Base-by-base conservation (phyloP, 305 asterid species). In the Fraxinus paxiana region DNA sequence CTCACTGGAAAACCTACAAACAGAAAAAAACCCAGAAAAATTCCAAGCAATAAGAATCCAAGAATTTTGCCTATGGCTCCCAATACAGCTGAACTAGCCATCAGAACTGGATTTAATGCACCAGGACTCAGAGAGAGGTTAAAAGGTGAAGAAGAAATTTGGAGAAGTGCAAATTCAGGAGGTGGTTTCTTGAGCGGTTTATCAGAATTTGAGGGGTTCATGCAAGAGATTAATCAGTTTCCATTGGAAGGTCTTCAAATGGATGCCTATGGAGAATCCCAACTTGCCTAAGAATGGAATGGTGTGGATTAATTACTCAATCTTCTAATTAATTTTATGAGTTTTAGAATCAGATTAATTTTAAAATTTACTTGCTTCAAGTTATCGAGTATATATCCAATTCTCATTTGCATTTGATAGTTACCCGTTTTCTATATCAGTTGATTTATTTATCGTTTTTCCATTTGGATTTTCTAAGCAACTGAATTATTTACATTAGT, bases 141-240 rank as follows among this genome's bases (percentile, higher is more conserved):
- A 1, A 91, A 90, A 20, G 97, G 88, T 1, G 97, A 93, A 81
- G 98, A 93, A 54, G 97, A 95, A 65, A 92, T 91, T 6, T 90
- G 97, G 96, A 85, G 85, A 0, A 84, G 82, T 70, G 94, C 93
- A 1, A 84, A 93, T 80, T 89, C 92, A 0, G 96, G 92, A 0
- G 97, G 89, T 34, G 94, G 97, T 0, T 95, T 90, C 76, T 86
- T 93, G 87, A 91, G 94, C 37, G 93, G 89, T 26, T 91, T 94
- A 88, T 72, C 78, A 3, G 72, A 86, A 65, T 83, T 85, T 59
- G 96, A 89, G 73, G 97, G 92, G 0, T 91, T 95, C 85, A 87
- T 92, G 94, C 92, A 89, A 20, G 94, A 94, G 67, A 65, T 92
- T 30, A 71, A 88, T 65, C 89, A 88, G 67, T 88, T 87, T 88